Base-by-base conservation (phyloP, 805 yeast genomes). In the Spathaspora gorwiae region DNA sequence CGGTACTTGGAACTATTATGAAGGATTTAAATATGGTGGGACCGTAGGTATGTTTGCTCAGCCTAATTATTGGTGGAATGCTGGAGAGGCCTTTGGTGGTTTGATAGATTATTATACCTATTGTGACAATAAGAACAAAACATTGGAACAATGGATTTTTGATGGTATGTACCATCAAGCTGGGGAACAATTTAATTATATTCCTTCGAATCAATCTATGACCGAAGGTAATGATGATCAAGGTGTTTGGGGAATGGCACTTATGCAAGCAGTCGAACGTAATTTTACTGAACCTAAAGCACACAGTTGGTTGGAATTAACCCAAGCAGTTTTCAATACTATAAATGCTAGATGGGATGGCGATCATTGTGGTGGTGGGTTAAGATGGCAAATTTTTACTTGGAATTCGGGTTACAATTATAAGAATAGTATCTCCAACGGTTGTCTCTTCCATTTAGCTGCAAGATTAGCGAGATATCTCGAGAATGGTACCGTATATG, bases 371-470 rank as follows among this genome's bases (percentile, higher is more conserved):
- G 78, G 74, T 37, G 98, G 99, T 47, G 98, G 99, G 1, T 68
- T 92, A 49, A 76, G 97, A 65, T 92, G 98, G 98, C 98, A 92
- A 71, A 92, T 92, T 57, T 92, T 84, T 70, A 76, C 83, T 46
- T 90, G 96, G 96, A 92, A 92, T 62, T 76, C 88, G 6, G 99
- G 98, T 50, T 92, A 90, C 62, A 86, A 87, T 63, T 92, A 92
- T 66, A 92, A 92, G 65, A 92, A 92, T 64, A 72, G 96, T 33
- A 88, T 90, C 47, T 76, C 95, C n/a, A 90, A 88, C 64, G 97
- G 95, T 26, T 87, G 90, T 41, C 70, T 90, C 45, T 90, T 90
- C 78, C 89, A 88, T 54, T 61, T 90, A 35, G 95, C 87, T 13
- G 94, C 97, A 0, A 75, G 97, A 51, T 74, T 90, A 53, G 94